Base-by-base conservation (phyloP, 129 eudicot genomes). In the Apium graveolens region DNA sequence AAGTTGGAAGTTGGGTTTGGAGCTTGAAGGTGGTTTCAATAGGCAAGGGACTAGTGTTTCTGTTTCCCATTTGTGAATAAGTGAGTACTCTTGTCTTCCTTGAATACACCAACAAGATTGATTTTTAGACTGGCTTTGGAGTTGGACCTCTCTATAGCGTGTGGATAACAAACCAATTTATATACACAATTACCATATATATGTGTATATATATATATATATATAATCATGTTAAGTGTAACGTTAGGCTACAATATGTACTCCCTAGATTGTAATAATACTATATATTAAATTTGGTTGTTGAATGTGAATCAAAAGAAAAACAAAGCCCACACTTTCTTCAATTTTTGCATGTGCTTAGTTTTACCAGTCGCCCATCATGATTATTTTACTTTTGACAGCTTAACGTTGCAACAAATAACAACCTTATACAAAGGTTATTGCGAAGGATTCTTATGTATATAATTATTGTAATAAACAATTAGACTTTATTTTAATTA, bases 1-100 rank as follows among this genome's bases (percentile, higher is more conserved):
- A 92, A 38, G 85, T 51, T 32, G 97, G 92, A 60, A 87, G 17
- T 16, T 89, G 84, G 78, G 91, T 80, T 70, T 92, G 96, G 71
- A 92, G 89, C 68, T 78, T 85, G 89, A 90, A 92, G 44, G 75
- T 37, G 74, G 92, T 77, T 75, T 87, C 86, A 74, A 91, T 80
- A 39, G 97, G 91, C 85, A 85, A 78, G 70, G 93, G 86, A 38
- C 79, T 71, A 9, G 69, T 79, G 7, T 48, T 46, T 79, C 87
- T 87, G 85, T 82, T 66, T 66, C 72, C 39, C 72, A 66, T 65
- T 29, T 29, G 71, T 65, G 0, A 11, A 31, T 1, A 7, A 29
- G n/a, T n/a, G n/a, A n/a, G n/a, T n/a, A n/a, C n/a, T n/a, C n/a
- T n/a, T n/a, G n/a, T n/a, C n/a, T n/a, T n/a, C n/a, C 3, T 57